Percentiles rank a stretch among this genome's conserved stretches.
phyloP scores from a whole-genome alignment of 2,329 filamentous ascomycete species.

The Hirsutella minnesotensis region DNA sequence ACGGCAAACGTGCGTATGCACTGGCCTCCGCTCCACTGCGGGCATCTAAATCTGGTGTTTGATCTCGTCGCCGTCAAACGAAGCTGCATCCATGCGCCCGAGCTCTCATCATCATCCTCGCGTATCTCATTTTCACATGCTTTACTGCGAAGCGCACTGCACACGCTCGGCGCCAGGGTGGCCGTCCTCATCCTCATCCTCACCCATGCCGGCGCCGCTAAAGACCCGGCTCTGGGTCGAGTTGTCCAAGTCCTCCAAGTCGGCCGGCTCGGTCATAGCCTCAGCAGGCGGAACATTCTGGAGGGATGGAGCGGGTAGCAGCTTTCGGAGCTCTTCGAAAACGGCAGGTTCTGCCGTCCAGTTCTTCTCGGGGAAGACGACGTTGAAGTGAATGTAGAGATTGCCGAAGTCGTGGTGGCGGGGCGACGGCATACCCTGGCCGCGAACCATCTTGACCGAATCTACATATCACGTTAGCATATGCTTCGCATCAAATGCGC shows the following conservation, averaged over 20 bases:
- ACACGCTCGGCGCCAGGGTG: slow-evolving; percentile 67
- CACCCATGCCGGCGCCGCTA: slow-evolving; percentile 50
- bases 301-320: slow-evolving; percentile 61
- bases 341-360: slow-evolving; percentile 56
- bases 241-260: slow-evolving; percentile 74
- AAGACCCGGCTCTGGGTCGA: slow-evolving; percentile 53
- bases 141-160: slow-evolving; percentile 80
- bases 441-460: slow-evolving; percentile 83
- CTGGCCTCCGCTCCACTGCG: slow-evolving; percentile 8
- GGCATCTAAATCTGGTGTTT: slow-evolving; percentile 4
- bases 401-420: slow-evolving; percentile 94
- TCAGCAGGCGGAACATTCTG: slow-evolving; percentile 62
- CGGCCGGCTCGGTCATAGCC: slow-evolving; percentile 82
- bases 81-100: neutral
- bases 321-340: slow-evolving; percentile 68
- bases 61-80: neutral
- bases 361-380: slow-evolving; percentile 85
- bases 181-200: slow-evolving; percentile 69
- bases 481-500: neutral
- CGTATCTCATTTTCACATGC: neutral
- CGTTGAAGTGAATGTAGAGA: slow-evolving; percentile 92
- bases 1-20: slow-evolving; percentile 5
- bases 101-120: neutral
- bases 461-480: slow-evolving; percentile 36
- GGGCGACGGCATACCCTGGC: slow-evolving; percentile 94